phyloP scores from a whole-genome alignment of 371 early-diverging fungal genomes.

The Furculomyces boomerangus region DNA sequence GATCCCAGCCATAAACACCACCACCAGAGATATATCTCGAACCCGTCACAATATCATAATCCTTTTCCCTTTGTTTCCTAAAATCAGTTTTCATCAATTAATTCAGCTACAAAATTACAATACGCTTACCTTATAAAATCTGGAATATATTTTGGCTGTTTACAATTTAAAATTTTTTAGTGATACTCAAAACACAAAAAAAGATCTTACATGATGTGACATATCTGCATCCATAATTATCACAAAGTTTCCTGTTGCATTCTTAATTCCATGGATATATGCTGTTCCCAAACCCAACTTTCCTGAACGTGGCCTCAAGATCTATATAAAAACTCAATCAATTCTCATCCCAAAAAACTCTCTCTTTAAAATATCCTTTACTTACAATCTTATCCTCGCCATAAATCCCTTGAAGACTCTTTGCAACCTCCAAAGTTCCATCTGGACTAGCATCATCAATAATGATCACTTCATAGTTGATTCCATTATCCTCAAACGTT shows the following conservation, averaged over 20 bases:
- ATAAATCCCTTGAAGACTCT: conserved; percentile 66
- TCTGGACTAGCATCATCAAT: conserved; percentile 99
- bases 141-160: conserved; percentile 80
- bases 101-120: conserved; percentile 11
- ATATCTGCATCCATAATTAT: conserved; percentile 99
- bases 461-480: conserved; percentile 89
- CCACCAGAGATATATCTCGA: conserved; percentile 83
- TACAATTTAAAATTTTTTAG: not conserved
- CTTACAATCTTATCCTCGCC: conserved; percentile 71
- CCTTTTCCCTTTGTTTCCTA: conserved; percentile 45
- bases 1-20: conserved; percentile 97
- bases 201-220: conserved; percentile 62
- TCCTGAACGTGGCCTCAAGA: conserved; percentile 74
- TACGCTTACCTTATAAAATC: conserved; percentile 52
- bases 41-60: conserved; percentile 91
- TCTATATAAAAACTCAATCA: conserved; percentile 24
- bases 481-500: conserved; percentile 56
- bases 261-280: conserved; percentile 88
- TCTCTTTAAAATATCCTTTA: conserved; percentile 9
- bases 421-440: conserved; percentile 87
- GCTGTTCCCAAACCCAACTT: conserved; percentile 97
- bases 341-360: not conserved
- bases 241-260: conserved; percentile 85
- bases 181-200: not conserved
- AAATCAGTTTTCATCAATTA: not conserved